Evolutionary conservation across 306 rosid species (phyloP), one percentile per base, ranked within the genome.

Genomic region (Cucumis cinereus): DNA sequence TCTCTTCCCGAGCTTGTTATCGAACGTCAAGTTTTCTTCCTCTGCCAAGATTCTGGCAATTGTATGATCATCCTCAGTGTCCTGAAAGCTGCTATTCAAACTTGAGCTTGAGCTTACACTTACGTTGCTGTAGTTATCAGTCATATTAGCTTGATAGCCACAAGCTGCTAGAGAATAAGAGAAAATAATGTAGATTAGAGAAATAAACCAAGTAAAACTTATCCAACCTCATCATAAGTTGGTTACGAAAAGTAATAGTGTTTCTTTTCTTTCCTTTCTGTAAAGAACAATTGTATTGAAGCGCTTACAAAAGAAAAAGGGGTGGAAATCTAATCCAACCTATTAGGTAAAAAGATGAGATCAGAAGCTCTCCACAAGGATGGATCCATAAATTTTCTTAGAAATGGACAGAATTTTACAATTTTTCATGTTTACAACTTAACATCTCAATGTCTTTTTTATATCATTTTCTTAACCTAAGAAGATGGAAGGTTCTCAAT

Each of bases 51-150:
- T 84, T 56, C 80, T 84, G 6, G 99, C 99, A 84, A 94, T 88
- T 24, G 96, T 83, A 55, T 83, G 96, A 33, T 94, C 99, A 85
- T 94, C 97, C 86, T 94, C 97, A 10, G 97, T 90, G 22, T 92
- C 96, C 30, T 78, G 93, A 24, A 84, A 66, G 81, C 92, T 87
- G 81, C 96, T 89, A 78, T 77, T 83, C 82, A 87, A 89, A 81
- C 99, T 95, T 23, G 99, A 94, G 87, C 96, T 94, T 3, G 98
- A 94, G 77, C 98, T 91, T n/a, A 83, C 92, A 84, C 97, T 92
- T 76, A 81, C 85, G 82, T 83, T 86, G 80, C 93, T 85, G 54
- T 82, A 82, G 79, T 61, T 85, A 82, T 85, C 92, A 60, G 80
- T 81, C 98, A 95, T 92, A 45, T 78, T 82, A 78, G 47, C 83